Base-by-base conservation (phyloP, 768 basidiomycete species). In the Fistulinella prunicolor region DNA sequence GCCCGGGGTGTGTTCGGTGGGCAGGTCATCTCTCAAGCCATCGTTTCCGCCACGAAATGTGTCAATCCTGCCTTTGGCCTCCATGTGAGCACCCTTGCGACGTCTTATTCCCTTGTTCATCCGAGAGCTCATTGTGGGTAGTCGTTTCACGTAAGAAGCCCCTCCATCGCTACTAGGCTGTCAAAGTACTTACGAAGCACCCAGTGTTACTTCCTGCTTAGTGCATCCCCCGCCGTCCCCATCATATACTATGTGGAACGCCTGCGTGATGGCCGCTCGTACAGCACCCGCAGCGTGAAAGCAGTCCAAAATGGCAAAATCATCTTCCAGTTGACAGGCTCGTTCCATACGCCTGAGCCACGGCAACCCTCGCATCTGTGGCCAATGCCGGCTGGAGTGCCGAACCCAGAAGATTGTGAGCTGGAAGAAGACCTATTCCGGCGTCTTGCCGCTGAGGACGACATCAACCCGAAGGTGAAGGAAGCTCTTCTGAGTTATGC, bases 21-120 rank as follows among this genome's bases (percentile, higher is more conserved):
- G 71, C 89, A 92, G 66, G 90, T 93, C 48, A 90, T 94, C 55
- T 89, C 86, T 30, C 90, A 93, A 60, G 91, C 89, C 5, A 70
- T 93, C 23, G 85, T 89, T 12, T 79, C 87, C 3, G 90, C 90
- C 1, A 89, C 87, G 13, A 84, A 82, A 50, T 81, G 82, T 44
- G 86, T 93, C 0, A 71, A 81, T 37, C 72, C 81, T 10, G 73
- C 69, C 14, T 89, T 78, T 64, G 78, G 76, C 21, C 67, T 90
- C 24, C 87, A 93, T 70, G 89, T 90, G 60, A 72, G 89, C 67
- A 17, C 13, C 19, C 4, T 16, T 36, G n/a, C n/a, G n/a, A n/a
- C n/a, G n/a, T n/a, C 19, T 14, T 32, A 19, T 34, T 32, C 26
- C 8, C 14, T 16, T 29, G 17, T 14, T n/a, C n/a, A 16, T 28